A percentile compares a stretch with the other conserved stretches of the same genome.
phyloP scores from a whole-genome alignment of 345 rosid genomes.

The Mangifera indica region DNA sequence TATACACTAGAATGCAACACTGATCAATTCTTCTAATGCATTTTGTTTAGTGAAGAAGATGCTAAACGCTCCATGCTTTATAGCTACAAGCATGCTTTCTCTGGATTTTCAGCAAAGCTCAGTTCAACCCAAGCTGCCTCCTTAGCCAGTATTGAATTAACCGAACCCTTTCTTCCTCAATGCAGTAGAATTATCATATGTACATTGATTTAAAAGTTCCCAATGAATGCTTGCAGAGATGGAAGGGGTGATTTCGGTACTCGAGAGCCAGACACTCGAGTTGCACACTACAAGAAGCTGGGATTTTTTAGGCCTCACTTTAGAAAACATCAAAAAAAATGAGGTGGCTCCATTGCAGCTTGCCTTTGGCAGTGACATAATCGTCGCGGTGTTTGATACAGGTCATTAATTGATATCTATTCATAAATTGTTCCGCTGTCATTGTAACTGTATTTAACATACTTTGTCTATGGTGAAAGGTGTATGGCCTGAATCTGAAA shows the following conservation, averaged over 20 bases:
- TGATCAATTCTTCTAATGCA: background rate
- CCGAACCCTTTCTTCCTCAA: background rate
- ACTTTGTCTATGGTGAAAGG: slow-evolving; percentile 34
- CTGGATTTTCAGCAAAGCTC: slow-evolving; percentile 57
- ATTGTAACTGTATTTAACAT: no score
- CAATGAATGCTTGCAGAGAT: slow-evolving; percentile 31
- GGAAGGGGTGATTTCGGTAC: slow-evolving; percentile 52
- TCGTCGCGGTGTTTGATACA: slow-evolving; percentile 53
- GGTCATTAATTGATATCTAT: slow-evolving; percentile 24
- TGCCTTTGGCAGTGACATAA: slow-evolving; percentile 40
- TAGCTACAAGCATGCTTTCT: slow-evolving; percentile 64
- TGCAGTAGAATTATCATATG: no score
- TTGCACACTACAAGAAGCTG: slow-evolving; percentile 74
- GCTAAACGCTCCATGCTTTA: slow-evolving; percentile 52
- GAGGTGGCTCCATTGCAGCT: slow-evolving; percentile 35
- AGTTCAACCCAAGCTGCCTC: slow-evolving; percentile 50
- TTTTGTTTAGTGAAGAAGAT: slow-evolving; percentile 49
- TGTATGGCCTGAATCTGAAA: slow-evolving; percentile 71
- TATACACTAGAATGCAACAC: background rate
- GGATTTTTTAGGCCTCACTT: slow-evolving; percentile 66
- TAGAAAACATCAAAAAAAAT: slow-evolving; percentile 7
- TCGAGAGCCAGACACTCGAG: slow-evolving; percentile 45
- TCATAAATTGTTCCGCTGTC: background rate
- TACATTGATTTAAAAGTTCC: no score
- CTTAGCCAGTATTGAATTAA: slow-evolving; percentile 49